These are phyloP conservation scores for Coriolopsis trogii DNA, from an alignment of 1,284 basidiomycete genomes.

Conservation along the genomic window DNA sequence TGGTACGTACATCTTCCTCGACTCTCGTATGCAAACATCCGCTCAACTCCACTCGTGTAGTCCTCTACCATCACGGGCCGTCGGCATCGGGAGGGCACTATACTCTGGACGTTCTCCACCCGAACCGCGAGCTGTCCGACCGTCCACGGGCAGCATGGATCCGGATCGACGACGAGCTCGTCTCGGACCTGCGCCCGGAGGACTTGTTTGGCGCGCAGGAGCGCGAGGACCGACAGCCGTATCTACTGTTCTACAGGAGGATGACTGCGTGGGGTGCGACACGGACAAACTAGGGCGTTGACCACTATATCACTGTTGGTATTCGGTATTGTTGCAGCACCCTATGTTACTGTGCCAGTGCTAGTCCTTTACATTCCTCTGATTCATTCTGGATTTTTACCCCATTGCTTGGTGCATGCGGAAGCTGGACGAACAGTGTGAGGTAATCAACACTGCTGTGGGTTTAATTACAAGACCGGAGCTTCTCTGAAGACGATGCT, in stretches of 20 bases:
- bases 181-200: conserved; percentile 76
- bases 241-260: conserved; percentile 85
- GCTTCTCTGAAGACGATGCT: too few species aligned
- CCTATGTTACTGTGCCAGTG: conserved; percentile 27
- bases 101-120: conserved; percentile 89
- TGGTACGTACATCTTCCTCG: conserved; percentile 52
- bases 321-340: conserved; percentile 19
- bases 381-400: conserved; percentile 17
- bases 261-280: conserved; percentile 30
- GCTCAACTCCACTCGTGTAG: conserved; percentile 40
- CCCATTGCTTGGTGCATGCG: neutral
- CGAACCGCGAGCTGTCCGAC: conserved; percentile 59
- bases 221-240: conserved; percentile 77
- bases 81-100: conserved; percentile 95
- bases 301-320: conserved; percentile 2
- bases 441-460: too few species aligned
- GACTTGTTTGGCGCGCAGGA: conserved; percentile 74
- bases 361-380: conserved; percentile 18
- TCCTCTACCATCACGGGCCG: conserved; percentile 92
- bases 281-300: conserved; percentile 28
- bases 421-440: too few species aligned
- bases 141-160: conserved; percentile 75
- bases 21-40: neutral
- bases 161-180: conserved; percentile 91
- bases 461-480: too few species aligned